Conservation (phyloP, 2,329 filamentous ascomycete species). For the Podosphaera xanthii region DNA sequence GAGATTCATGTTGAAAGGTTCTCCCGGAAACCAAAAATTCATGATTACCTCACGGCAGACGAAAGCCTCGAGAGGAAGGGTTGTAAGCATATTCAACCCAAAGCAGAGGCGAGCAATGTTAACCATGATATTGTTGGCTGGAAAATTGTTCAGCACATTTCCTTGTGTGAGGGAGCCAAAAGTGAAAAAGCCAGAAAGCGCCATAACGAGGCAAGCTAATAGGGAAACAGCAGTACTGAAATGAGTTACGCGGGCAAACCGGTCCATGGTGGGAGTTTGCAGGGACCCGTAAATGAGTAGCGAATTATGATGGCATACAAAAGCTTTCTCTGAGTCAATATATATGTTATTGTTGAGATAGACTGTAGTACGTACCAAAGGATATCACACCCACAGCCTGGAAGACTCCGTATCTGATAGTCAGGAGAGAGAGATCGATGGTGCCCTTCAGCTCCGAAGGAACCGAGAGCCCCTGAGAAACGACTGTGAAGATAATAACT, state of each 20-base stretch:
- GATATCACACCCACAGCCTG: conserved; percentile 96
- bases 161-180: conserved; percentile 83
- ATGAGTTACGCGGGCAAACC: conserved; percentile 82
- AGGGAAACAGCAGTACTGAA: conserved; percentile 80
- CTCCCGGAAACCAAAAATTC: conserved; percentile 45
- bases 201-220: conserved; percentile 76
- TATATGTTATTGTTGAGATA: conserved; percentile 6
- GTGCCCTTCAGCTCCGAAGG: conserved; percentile 49
- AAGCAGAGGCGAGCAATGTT: conserved; percentile 90
- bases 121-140: conserved; percentile 71
- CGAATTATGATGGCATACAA: conserved; percentile 75
- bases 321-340: conserved; percentile 21
- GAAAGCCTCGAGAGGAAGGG: conserved; percentile 85
- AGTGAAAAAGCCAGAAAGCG: conserved; percentile 68
- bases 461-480: conserved; percentile 60
- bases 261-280: conserved; percentile 81
- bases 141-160: conserved; percentile 97
- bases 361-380: conserved; percentile 40
- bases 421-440: conserved; percentile 44
- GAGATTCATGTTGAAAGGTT: conserved; percentile 48
- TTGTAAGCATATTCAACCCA: conserved; percentile 96
- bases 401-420: conserved; percentile 73
- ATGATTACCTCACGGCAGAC: conserved; percentile 94
- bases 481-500: conserved; percentile 68
- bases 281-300: conserved; percentile 93